Evolutionary conservation across 1,284 basidiomycete genomes (phyloP).

Genomic region (Anthracocystis setariae): DNA sequence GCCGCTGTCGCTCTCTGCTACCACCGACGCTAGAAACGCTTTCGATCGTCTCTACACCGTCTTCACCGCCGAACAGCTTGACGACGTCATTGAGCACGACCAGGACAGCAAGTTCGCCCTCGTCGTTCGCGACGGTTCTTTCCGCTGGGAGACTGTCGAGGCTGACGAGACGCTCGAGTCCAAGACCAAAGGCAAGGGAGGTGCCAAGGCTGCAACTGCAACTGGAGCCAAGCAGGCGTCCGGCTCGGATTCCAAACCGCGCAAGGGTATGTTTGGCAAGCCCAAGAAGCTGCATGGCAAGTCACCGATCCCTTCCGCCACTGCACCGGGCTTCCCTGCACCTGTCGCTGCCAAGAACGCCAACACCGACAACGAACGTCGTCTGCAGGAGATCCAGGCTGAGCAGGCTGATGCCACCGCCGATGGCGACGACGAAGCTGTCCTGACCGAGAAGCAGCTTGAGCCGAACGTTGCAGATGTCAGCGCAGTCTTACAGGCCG

Average conservation of each 20-base stretch:
- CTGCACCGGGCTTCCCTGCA: slow-evolving; percentile 23
- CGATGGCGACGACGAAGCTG: slow-evolving; percentile 32
- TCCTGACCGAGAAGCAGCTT: slow-evolving; percentile 30
- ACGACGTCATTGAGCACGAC: slow-evolving; percentile 78
- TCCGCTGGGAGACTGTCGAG: slow-evolving; percentile 57
- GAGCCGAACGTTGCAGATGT: slow-evolving; percentile 28
- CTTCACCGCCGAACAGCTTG: slow-evolving; percentile 74
- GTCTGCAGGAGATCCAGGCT: slow-evolving; percentile 37
- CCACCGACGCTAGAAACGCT: slow-evolving; percentile 63
- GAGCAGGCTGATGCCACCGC: slow-evolving; percentile 29
- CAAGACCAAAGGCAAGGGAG: slow-evolving; percentile 29
- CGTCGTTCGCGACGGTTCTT: slow-evolving; percentile 39
- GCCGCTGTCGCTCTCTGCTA: slow-evolving; percentile 63
- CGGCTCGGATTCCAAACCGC: slow-evolving; percentile 3
- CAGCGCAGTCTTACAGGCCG: slow-evolving; percentile 14
- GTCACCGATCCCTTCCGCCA: slow-evolving; percentile 24
- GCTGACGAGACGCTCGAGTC: slow-evolving; percentile 32
- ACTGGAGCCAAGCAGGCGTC: slow-evolving; percentile 11
- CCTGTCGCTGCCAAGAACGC: slow-evolving; percentile 25
- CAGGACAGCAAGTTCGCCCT: slow-evolving; percentile 53
- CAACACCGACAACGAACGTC: slow-evolving; percentile 27
- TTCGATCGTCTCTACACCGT: slow-evolving; percentile 68
- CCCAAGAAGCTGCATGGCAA: slow-evolving; percentile 33
- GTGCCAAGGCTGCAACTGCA: slow-evolving; percentile 13
- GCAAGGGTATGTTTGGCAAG: slow-evolving; percentile 31